Evolutionary conservation across 1,284 basidiomycete genomes (phyloP).

Genomic region (Heterobasidion parviporum): DNA sequence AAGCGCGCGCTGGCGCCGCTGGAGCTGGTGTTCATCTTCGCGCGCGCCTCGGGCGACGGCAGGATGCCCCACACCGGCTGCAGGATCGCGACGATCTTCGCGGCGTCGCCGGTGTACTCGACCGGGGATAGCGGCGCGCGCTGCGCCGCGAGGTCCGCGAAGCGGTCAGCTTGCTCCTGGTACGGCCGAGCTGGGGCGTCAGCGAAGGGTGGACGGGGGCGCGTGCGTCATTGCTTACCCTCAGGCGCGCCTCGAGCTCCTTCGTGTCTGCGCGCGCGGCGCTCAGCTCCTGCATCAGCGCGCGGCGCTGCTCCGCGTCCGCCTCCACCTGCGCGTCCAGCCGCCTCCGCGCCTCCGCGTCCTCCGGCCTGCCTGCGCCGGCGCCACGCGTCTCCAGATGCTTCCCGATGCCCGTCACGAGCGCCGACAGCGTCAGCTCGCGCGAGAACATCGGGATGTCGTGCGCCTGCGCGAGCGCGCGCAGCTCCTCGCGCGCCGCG

Average conservation of each 20-base stretch:
- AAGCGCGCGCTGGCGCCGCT: conserved; percentile 27
- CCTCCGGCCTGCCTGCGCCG: not conserved
- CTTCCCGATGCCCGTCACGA: conserved; percentile 9
- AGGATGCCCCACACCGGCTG: conserved; percentile 72
- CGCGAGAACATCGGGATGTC: conserved; percentile 13
- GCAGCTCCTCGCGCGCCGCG: conserved; percentile 8
- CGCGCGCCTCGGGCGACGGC: conserved; percentile 72
- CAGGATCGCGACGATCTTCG: conserved; percentile 54
- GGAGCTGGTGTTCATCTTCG: conserved; percentile 43
- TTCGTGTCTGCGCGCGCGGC: conserved; percentile 36
- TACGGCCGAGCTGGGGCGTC: conserved; percentile 3
- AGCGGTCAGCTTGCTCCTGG: conserved; percentile 7
- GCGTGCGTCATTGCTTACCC: conserved; percentile 16
- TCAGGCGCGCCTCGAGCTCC: conserved; percentile 33
- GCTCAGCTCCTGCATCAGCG: conserved; percentile 22
- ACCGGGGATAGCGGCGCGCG: conserved; percentile 20
- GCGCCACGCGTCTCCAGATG: conserved; percentile 5
- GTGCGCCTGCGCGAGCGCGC: conserved; percentile 9
- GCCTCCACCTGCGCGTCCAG: conserved; percentile 38
- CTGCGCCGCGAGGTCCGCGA: conserved; percentile 6
- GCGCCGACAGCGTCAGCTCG: conserved; percentile 5
- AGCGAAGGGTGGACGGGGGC: not conserved
- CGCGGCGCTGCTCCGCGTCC: conserved; percentile 46
- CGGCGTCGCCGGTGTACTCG: conserved; percentile 43
- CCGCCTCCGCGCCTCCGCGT: conserved; percentile 38